Conservation (phyloP, 306 rosid species). For the Rosa rugosa region DNA sequence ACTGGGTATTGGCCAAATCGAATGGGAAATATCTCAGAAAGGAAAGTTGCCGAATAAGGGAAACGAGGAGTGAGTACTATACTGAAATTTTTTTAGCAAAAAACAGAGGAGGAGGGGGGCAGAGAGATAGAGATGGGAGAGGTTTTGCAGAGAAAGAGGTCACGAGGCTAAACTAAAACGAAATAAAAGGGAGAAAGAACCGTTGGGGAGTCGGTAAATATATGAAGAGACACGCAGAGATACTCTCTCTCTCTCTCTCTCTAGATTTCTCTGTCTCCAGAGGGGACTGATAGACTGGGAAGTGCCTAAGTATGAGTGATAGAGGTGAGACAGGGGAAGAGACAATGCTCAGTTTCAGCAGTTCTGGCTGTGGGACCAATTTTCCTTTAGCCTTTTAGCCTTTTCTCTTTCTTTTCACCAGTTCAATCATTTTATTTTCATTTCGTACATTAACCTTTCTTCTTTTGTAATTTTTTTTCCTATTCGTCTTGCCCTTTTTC, state of each 20-base stretch:
- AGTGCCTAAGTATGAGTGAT: background rate
- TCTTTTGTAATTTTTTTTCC: background rate
- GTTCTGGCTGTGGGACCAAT: slow-evolving; percentile 57
- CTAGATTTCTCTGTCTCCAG: background rate
- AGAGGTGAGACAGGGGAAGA: slow-evolving; percentile 58
- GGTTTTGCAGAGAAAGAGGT: slow-evolving; percentile 21
- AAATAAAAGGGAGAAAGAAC: slow-evolving; percentile 40
- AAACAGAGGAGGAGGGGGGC: background rate
- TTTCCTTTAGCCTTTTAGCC: background rate
- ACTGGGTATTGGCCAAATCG: slow-evolving; percentile 12
- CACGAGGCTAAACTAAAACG: slow-evolving; percentile 40
- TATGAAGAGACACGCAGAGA: slow-evolving; percentile 15
- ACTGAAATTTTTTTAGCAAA: background rate
- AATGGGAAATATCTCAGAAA: slow-evolving; percentile 23
- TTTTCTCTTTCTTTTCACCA: slow-evolving; percentile 2
- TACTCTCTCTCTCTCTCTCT: background rate
- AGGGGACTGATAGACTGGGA: slow-evolving; percentile 4
- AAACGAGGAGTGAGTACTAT: slow-evolving; percentile 6
- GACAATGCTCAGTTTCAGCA: slow-evolving; percentile 66
- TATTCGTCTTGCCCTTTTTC: background rate
- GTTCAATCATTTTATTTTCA: slow-evolving; percentile 49
- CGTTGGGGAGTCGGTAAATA: slow-evolving; percentile 41
- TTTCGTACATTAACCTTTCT: slow-evolving; percentile 37
- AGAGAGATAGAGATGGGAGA: background rate
- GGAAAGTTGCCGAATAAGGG: slow-evolving; percentile 30